Conservation (phyloP, 1,139 yeast species). For the Protomyces macrosporus region DNA sequence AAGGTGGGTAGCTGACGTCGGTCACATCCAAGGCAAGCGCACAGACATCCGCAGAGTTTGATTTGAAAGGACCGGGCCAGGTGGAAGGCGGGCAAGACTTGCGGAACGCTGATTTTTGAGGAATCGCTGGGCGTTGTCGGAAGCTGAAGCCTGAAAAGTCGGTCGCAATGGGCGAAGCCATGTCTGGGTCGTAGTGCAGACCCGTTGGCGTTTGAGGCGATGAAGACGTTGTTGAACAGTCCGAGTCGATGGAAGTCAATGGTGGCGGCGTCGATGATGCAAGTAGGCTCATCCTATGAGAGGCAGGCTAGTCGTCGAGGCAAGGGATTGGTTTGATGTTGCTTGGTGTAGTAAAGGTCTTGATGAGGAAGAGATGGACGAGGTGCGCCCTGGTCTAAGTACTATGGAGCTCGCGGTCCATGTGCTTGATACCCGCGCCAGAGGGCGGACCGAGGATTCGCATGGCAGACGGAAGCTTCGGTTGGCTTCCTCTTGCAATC, state of each 20-base stretch:
- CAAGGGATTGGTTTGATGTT: too few relatives aligned
- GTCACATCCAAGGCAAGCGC: not conserved
- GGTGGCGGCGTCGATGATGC: not conserved
- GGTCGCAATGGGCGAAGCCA: not conserved
- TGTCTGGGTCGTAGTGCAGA: not conserved
- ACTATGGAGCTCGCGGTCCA: too few relatives aligned
- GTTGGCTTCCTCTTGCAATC: too few relatives aligned
- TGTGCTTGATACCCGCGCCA: too few relatives aligned
- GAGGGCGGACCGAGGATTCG: too few relatives aligned
- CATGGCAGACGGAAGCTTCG: too few relatives aligned
- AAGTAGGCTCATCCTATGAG: not conserved
- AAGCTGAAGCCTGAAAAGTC: not conserved
- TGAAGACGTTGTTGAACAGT: not conserved
- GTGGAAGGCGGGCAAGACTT: not conserved
- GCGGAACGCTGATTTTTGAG: not conserved
- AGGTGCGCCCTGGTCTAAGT: too few relatives aligned
- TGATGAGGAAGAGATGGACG: too few relatives aligned
- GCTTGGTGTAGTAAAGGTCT: too few relatives aligned
- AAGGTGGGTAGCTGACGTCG: not conserved
- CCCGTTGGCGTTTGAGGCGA: not conserved
- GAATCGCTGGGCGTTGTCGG: not conserved
- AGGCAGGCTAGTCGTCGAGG: too few relatives aligned
- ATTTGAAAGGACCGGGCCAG: not conserved
- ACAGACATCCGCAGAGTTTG: not conserved
- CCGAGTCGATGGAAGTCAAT: not conserved